Percentiles rank a stretch among this genome's conserved stretches.
Conservation (phyloP, 192 early-diverging fungal genomes). For the Cetraspora pellucida region DNA sequence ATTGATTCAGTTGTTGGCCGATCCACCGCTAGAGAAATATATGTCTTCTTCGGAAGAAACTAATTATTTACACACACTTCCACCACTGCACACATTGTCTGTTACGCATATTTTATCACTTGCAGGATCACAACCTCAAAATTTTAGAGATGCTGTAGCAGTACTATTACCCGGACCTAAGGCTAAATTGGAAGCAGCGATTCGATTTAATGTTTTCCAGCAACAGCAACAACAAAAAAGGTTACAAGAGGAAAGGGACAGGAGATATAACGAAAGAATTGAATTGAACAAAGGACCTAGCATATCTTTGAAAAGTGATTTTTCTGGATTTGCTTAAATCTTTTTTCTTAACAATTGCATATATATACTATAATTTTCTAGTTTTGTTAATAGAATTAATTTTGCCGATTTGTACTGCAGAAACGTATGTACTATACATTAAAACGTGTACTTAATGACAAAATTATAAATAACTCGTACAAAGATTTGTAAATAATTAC, state of each 20-base stretch:
- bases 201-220: constrained; percentile 50
- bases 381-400: too few species aligned
- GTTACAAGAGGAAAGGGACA: constrained; percentile 42
- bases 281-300: constrained; percentile 44
- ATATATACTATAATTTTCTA: too few species aligned
- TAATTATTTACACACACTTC: not conserved
- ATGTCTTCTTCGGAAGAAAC: not conserved
- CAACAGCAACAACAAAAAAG: constrained; percentile 47
- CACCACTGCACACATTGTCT: constrained; percentile 44
- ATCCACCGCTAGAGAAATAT: constrained; percentile 20
- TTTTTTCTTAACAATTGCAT: too few species aligned
- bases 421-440: too few species aligned
- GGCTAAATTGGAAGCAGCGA: constrained; percentile 51
- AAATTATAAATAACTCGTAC: too few species aligned
- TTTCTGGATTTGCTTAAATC: constrained; percentile 36
- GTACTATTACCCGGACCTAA: constrained; percentile 42
- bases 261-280: constrained; percentile 17
- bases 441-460: too few species aligned
- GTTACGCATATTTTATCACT: constrained; percentile 48
- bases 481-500: too few species aligned
- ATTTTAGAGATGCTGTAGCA: constrained; percentile 48
- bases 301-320: constrained; percentile 49
- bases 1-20: constrained; percentile 46
- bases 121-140: constrained; percentile 41
- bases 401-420: too few species aligned